Base-by-base conservation (phyloP, 495 filamentous ascomycete species). In the Trichoderma orchidacearum region DNA sequence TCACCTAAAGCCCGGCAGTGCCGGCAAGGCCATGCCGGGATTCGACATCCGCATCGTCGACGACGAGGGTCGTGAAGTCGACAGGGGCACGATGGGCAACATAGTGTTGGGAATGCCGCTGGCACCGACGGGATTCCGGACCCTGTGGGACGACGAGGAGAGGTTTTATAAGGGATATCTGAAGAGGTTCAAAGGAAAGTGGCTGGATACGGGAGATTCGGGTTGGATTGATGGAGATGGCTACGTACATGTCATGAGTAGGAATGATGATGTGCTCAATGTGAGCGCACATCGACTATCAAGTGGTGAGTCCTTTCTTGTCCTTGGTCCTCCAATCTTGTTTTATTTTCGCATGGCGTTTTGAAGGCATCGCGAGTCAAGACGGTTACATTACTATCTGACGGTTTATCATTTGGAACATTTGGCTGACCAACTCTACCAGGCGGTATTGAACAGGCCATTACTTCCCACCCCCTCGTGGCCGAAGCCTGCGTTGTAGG, bases 261-360 rank as follows among this genome's bases (percentile, higher is more conserved):
- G 90, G 55, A 81, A 82, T 3, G 91, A 96, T 74, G 91, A 96
- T 68, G 85, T 96, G 58, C 94, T 96, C 66, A 96, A 96, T 63
- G 91, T 95, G 1, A 90, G 91, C 28, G 91, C 91, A 2, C 91
- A 96, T 71, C 81, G 91, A 3, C 90, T 96, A 59, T 88, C 84
- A 62, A 96, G 90, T 2, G 90, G 86, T 86, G 73, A 56, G 73
- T 64, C n/a, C 25, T 30, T 5, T 32, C 29, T 30, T 30, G 18
- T 21, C 6, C n/a, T 41, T 41, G 11, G 5, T 25, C 45, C 12
- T 21, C 15, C 38, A 5, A 6, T 21, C 38, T 17, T 4, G 3
- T 25, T n/a, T 8, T 8, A 21, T n/a, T 6, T 35, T 18, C 21
- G 28, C 21, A 48, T 9, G 17, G 6, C 5, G 28, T 7, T 50